These are phyloP conservation scores for Vigna unguiculata DNA, from an alignment of 306 rosid genomes.

Conservation along the genomic window DNA sequence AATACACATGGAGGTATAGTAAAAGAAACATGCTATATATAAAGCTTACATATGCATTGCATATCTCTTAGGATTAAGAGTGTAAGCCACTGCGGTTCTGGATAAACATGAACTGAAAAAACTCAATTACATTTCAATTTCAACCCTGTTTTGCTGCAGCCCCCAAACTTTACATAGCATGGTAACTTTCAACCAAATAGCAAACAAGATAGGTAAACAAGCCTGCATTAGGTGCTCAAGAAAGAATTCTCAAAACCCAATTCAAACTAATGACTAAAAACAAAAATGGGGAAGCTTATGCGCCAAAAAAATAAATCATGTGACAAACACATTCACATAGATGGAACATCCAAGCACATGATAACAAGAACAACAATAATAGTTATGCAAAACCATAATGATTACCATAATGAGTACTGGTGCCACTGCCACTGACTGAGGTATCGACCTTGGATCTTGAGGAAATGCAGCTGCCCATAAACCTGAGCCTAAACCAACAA, in stretches of 20 bases:
- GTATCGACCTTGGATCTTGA: conserved; percentile 99
- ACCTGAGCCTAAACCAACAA: conserved; percentile 84
- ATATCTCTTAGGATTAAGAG: not conserved
- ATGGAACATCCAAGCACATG: conserved; percentile 30
- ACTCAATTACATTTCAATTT: conserved; percentile 37
- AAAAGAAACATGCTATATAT: conserved; percentile 1
- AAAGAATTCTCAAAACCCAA: conserved; percentile 5
- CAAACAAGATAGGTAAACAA: conserved; percentile 6
- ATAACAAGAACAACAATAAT: not conserved
- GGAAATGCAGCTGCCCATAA: conserved; percentile 93
- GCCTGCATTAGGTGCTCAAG: conserved; percentile 30
- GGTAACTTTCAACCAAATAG: conserved; percentile 14
- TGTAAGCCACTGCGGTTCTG: not conserved
- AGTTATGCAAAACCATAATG: conserved; percentile 36
- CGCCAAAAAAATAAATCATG: not conserved
- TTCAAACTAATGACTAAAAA: conserved; percentile 28
- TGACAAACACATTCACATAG: conserved; percentile 25
- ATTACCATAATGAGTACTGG: conserved; percentile 84
- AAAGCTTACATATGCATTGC: not conserved
- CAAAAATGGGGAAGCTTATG: conserved; percentile 8
- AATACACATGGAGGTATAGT: not conserved
- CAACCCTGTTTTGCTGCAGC: conserved; percentile 38
- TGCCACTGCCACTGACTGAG: conserved; percentile 87
- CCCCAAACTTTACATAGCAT: conserved; percentile 15
- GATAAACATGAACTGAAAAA: conserved; percentile 4